phyloP scores from a whole-genome alignment of 2,329 filamentous ascomycete genomes.

The Cercospora sojina region DNA sequence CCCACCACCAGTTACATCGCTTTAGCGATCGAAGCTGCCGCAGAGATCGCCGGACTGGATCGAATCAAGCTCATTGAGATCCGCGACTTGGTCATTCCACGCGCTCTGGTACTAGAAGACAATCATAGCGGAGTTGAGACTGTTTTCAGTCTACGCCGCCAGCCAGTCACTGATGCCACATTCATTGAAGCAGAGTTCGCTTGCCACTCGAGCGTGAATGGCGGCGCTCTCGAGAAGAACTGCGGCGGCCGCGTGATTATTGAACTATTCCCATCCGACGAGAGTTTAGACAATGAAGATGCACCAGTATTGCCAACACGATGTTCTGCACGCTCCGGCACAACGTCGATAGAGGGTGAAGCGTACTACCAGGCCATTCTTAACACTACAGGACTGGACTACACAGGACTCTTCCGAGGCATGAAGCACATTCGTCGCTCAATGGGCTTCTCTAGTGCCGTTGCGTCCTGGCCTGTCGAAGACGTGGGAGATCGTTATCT shows the following conservation, averaged over 20 bases:
- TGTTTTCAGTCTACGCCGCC: conserved; percentile 35
- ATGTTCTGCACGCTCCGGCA: conserved; percentile 21
- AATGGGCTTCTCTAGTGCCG: conserved; percentile 21
- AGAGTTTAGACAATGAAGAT: not conserved
- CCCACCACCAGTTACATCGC: conserved; percentile 34
- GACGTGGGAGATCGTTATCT: conserved; percentile 21
- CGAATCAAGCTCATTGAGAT: conserved; percentile 24
- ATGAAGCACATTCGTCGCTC: conserved; percentile 21
- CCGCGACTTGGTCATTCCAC: conserved; percentile 20
- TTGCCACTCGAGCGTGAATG: conserved; percentile 19
- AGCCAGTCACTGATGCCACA: conserved; percentile 31
- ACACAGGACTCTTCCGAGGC: conserved; percentile 23
- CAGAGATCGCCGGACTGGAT: conserved; percentile 17
- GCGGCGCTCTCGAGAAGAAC: conserved; percentile 21
- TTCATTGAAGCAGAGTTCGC: conserved; percentile 36
- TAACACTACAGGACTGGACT: conserved; percentile 24
- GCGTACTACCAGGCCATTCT: conserved; percentile 23
- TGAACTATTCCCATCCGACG: conserved; percentile 13
- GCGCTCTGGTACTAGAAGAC: conserved; percentile 23
- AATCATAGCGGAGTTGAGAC: conserved; percentile 22
- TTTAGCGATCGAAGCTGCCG: conserved; percentile 28
- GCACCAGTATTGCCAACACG: conserved; percentile 16
- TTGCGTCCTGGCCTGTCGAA: conserved; percentile 22
- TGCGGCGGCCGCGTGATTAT: conserved; percentile 21
- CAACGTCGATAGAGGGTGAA: conserved; percentile 25